These are phyloP conservation scores for Phalaenopsis aphrodite DNA, from an alignment of 106 monocot species.

Conservation along the genomic window DNA sequence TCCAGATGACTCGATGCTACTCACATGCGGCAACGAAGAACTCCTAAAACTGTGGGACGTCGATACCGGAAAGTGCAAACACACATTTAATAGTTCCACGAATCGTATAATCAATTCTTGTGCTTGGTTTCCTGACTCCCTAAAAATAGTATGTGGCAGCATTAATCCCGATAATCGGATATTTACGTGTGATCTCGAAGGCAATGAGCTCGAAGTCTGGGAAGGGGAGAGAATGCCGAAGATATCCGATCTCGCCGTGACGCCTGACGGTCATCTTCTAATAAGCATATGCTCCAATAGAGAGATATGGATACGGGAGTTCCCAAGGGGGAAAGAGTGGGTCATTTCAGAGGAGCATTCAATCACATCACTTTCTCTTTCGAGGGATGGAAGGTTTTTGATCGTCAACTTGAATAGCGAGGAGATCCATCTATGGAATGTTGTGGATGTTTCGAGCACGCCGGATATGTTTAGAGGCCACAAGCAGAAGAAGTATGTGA, in stretches of 20 bases:
- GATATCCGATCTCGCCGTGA: conserved; percentile 52
- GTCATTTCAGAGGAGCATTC: conserved; percentile 39
- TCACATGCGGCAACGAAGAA: conserved; percentile 62
- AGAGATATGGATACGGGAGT: conserved; percentile 56
- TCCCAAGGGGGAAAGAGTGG: conserved; percentile 38
- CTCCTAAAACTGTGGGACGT: conserved; percentile 65
- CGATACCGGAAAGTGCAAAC: conserved; percentile 31
- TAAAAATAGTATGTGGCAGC: conserved; percentile 64
- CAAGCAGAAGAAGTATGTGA: conserved; percentile 64
- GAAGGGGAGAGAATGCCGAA: conserved; percentile 70
- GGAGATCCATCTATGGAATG: conserved; percentile 69
- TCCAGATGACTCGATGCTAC: conserved; percentile 65
- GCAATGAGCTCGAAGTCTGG: conserved; percentile 61
- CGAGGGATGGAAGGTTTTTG: conserved; percentile 50
- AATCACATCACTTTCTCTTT: conserved; percentile 62
- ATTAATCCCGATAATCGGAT: conserved; percentile 45
- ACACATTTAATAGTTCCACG: conserved; percentile 19
- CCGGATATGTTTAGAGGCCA: conserved; percentile 51
- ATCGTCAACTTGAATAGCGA: conserved; percentile 75
- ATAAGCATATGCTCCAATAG: conserved; percentile 45
- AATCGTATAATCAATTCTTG: conserved; percentile 46
- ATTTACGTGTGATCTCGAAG: conserved; percentile 51
- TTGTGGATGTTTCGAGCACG: conserved; percentile 8
- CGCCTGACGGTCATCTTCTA: conserved; percentile 47
- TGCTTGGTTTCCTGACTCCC: conserved; percentile 69